Base-by-base conservation (phyloP, 208 protist species). In the Leishmania martiniquensis region DNA sequence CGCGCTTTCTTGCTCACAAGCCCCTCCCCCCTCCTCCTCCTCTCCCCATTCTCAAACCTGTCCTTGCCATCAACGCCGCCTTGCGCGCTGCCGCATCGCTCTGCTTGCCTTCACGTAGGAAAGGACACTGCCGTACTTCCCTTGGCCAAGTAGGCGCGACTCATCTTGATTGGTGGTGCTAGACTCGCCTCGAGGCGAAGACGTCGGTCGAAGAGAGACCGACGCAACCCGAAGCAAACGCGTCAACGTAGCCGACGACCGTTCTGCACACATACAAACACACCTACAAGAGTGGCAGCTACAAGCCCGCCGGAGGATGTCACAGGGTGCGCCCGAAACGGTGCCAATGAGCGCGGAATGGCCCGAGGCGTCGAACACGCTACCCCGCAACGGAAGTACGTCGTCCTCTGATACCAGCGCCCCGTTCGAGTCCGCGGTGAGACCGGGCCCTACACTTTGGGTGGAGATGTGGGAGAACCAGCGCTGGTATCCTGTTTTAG, bases 401-500 rank as follows among this genome's bases (percentile, higher is more conserved):
- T 90, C 86, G 45, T 89, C 86, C 10, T 88, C 88, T 1, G 81
- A 81, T 52, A 66, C 73, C 13, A 78, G 37, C 55, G 84, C 67
- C 62, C 84, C 66, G 63, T 72, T 32, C 22, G 65, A 69, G 60
- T 67, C 68, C 54, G 76, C 77, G 3, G 47, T 83, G 1, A 47
- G 54, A 57, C 82, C 84, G 5, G 84, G 84, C 15, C 85, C 81
- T 47, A 80, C 80, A 37, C 75, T 93, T 4, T 85, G 78, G 49
- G 79, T 91, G 32, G 81, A 89, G 52, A 77, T 89, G 22, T 83
- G 76, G 34, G 91, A 93, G 67, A 90, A 83, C 67, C 81, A 93
- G 81, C 88, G 88, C n/a, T 93, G 91, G 86, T 95, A 87, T 72
- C 91, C 89, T 1, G 70, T 95, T 32, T 70, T 88, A 13, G 91